Percentiles rank a stretch among this genome's conserved stretches.
phyloP scores from a whole-genome alignment of 108 stramenopile species.

The Nitzschia sp. region DNA sequence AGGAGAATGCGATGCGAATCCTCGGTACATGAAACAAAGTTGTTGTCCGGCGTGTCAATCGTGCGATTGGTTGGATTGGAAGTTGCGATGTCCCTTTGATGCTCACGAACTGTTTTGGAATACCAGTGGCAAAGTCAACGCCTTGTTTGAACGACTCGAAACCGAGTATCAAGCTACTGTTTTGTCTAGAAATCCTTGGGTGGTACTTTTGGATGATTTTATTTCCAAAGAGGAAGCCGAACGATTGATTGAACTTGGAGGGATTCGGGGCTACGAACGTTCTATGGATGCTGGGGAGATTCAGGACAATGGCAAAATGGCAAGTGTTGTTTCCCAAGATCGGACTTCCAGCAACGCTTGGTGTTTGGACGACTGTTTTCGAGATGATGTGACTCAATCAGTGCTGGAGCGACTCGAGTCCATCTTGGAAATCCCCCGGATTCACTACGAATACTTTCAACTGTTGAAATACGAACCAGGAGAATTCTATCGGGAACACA shows the following conservation, averaged over 20 bases:
- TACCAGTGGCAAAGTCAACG: slow-evolving; percentile 62
- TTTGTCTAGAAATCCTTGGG: slow-evolving; percentile 60
- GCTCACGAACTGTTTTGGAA: slow-evolving; percentile 35
- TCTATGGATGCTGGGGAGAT: slow-evolving; percentile 38
- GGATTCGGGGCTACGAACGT: slow-evolving; percentile 46
- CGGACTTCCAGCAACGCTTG: slow-evolving; percentile 60
- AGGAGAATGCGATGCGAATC: slow-evolving; percentile 50
- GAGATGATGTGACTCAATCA: slow-evolving; percentile 36
- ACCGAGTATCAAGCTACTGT: slow-evolving; percentile 38
- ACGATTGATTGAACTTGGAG: slow-evolving; percentile 56
- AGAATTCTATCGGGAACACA: slow-evolving; percentile 30
- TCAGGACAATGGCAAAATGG: slow-evolving; percentile 28
- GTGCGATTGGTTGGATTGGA: slow-evolving; percentile 45
- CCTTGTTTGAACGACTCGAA: slow-evolving; percentile 61
- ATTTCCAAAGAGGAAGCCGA: slow-evolving; percentile 61
- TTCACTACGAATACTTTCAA: slow-evolving; percentile 59
- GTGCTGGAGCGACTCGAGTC: slow-evolving; percentile 35
- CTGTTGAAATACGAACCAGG: slow-evolving; percentile 44
- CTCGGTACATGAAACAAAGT: slow-evolving; percentile 45
- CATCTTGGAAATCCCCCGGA: slow-evolving; percentile 70
- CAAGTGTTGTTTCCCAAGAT: slow-evolving; percentile 30
- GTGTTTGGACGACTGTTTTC: slow-evolving; percentile 62
- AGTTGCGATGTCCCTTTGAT: slow-evolving; percentile 55
- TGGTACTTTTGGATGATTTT: slow-evolving; percentile 76
- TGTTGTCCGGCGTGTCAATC: slow-evolving; percentile 72